phyloP scores from a whole-genome alignment of 352 stramenopile genomes.

The Phytophthora melonis region DNA sequence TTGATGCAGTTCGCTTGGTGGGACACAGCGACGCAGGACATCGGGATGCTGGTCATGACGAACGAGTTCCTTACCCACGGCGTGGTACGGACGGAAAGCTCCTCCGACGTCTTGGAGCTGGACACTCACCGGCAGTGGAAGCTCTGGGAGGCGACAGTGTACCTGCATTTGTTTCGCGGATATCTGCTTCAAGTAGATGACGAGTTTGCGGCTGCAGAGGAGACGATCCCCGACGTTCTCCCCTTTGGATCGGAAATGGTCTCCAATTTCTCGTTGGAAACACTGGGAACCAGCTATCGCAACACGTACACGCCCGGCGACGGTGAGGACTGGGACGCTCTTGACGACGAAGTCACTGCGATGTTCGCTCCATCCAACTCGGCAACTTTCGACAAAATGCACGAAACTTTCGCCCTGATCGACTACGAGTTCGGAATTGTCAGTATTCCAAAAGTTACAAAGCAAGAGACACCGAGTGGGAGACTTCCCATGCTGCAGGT shows the following conservation, averaged over 20 bases:
- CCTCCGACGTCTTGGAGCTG: neutral
- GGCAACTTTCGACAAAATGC: conserved; percentile 48
- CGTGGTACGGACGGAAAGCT: conserved; percentile 14
- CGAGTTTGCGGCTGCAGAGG: conserved; percentile 14
- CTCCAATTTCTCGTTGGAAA: conserved; percentile 73
- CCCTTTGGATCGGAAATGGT: conserved; percentile 46
- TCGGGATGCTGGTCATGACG: conserved; percentile 53
- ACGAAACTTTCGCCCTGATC: conserved; percentile 59
- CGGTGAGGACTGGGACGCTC: conserved; percentile 20
- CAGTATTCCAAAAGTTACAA: conserved; percentile 28
- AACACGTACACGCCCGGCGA: conserved; percentile 32
- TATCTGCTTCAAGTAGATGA: conserved; percentile 59
- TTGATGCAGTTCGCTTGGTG: conserved; percentile 72
- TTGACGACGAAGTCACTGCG: conserved; percentile 37
- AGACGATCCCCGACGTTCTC: conserved; percentile 16
- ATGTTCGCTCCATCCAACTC: conserved; percentile 44
- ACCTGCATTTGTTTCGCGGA: conserved; percentile 60
- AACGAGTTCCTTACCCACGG: conserved; percentile 74
- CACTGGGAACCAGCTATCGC: conserved; percentile 69
- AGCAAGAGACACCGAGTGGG: conserved; percentile 10
- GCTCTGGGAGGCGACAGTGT: conserved; percentile 67
- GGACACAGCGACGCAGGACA: conserved; percentile 67
- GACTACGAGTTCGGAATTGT: conserved; percentile 55
- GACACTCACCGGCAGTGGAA: conserved; percentile 38
- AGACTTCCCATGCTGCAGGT: conserved; percentile 30